A percentile compares a stretch with the other conserved stretches of the same genome.
These are phyloP conservation scores for Bolboschoenus planiculmis DNA, from an alignment of 176 grass and related monocot species.

Conservation along the genomic window DNA sequence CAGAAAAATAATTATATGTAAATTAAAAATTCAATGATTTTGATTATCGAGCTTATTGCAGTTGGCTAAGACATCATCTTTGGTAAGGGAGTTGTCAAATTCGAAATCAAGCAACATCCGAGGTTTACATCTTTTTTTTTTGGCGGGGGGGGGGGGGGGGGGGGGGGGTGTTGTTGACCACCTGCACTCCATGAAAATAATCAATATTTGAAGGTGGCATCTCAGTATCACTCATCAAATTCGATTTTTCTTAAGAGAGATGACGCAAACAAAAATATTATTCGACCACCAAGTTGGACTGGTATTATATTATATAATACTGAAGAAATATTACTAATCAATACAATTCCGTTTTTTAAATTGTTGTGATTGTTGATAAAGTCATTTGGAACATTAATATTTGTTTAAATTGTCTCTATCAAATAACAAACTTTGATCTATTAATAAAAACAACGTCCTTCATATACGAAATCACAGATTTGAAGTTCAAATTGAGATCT, in stretches of 20 bases:
- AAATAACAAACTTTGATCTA: too few relatives aligned
- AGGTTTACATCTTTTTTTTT: too few relatives aligned
- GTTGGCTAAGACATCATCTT: neutral
- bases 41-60: neutral
- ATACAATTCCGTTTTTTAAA: neutral
- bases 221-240: neutral
- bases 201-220: neutral
- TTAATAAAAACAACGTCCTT: too few relatives aligned
- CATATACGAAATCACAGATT: too few relatives aligned
- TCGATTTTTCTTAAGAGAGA: neutral
- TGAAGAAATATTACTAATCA: neutral
- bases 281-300: neutral
- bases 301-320: neutral
- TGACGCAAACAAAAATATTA: neutral
- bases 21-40: neutral
- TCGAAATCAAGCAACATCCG: neutral
- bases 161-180: too few relatives aligned
- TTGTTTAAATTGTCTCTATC: neutral
- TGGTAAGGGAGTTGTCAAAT: neutral
- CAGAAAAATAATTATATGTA: neutral
- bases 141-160: too few relatives aligned
- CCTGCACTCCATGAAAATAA: neutral
- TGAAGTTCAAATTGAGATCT: too few relatives aligned
- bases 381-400: neutral
- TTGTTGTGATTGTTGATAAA: conserved; percentile 2